A percentile compares a stretch with the other conserved stretches of the same genome.
These are phyloP conservation scores for Hericium alpestre DNA, from an alignment of 768 basidiomycete genomes.

Conservation along the genomic window DNA sequence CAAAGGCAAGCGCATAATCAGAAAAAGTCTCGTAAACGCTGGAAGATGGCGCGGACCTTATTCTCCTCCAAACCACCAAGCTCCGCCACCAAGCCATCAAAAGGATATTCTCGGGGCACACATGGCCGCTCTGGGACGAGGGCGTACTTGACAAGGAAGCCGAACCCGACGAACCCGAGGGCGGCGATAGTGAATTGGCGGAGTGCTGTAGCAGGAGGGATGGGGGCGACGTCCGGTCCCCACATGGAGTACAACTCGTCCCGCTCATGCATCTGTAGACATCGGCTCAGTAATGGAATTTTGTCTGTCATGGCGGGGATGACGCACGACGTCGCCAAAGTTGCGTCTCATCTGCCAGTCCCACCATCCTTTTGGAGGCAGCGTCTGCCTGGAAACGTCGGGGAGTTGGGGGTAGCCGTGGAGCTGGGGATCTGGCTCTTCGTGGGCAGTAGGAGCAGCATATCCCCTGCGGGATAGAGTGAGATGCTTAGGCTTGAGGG, in stretches of 20 bases:
- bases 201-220: constrained; percentile 49
- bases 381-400: constrained; percentile 51
- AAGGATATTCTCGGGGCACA: constrained; percentile 68
- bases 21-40: background rate
- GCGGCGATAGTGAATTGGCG: constrained; percentile 55
- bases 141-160: constrained; percentile 43
- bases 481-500: constrained; percentile 11
- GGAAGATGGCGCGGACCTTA: constrained; percentile 39
- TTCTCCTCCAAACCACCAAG: constrained; percentile 72
- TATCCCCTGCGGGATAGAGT: constrained; percentile 7
- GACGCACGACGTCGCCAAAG: constrained; percentile 64
- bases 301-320: constrained; percentile 3
- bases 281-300: constrained; percentile 1
- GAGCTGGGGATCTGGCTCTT: constrained; percentile 54
- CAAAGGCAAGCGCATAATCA: constrained; percentile 1
- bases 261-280: constrained; percentile 61
- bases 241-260: constrained; percentile 81
- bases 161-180: constrained; percentile 54
- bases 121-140: constrained; percentile 54
- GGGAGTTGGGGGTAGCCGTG: constrained; percentile 68
- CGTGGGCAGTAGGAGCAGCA: constrained; percentile 18
- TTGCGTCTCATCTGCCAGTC: constrained; percentile 70
- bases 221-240: constrained; percentile 67
- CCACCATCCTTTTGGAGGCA: constrained; percentile 53
- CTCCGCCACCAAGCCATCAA: constrained; percentile 61